These are phyloP conservation scores for Globisporangium heterothallicum DNA, from an alignment of 352 stramenopile species.

Conservation along the genomic window DNA sequence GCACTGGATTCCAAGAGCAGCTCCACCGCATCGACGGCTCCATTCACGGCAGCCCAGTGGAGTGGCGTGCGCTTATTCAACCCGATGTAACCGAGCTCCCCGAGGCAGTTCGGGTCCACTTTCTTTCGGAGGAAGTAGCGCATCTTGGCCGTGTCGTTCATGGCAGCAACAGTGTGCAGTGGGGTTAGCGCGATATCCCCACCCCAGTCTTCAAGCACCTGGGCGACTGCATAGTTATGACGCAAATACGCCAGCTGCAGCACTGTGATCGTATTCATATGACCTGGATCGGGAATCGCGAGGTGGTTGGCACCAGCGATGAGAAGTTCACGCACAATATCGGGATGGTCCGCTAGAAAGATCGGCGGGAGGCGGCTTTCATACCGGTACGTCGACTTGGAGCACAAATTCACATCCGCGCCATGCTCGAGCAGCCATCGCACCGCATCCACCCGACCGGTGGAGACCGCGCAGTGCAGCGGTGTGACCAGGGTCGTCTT, in stretches of 20 bases:
- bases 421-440: constrained; percentile 66
- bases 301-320: constrained; percentile 66
- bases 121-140: constrained; percentile 58
- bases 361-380: constrained; percentile 70
- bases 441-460: constrained; percentile 62
- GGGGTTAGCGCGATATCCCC: constrained; percentile 73
- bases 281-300: constrained; percentile 71
- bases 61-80: constrained; percentile 77
- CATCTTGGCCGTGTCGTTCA: constrained; percentile 59
- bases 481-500: constrained; percentile 71
- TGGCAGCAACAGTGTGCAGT: constrained; percentile 68
- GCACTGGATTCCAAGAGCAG: constrained; percentile 54
- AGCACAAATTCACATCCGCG: constrained; percentile 73
- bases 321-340: constrained; percentile 71
- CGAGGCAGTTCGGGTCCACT: constrained; percentile 71
- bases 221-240: constrained; percentile 74
- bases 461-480: constrained; percentile 76
- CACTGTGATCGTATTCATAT: constrained; percentile 85
- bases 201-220: constrained; percentile 80
- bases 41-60: constrained; percentile 76
- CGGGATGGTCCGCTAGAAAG: constrained; percentile 74
- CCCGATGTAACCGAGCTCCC: constrained; percentile 73
- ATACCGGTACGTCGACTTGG: constrained; percentile 61
- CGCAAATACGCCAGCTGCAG: constrained; percentile 75
- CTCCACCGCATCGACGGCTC: constrained; percentile 47